Evolutionary conservation across 2,329 filamentous ascomycete species (phyloP), one percentile per base, ranked within the genome.

Genomic region (Colletotrichum musae): DNA sequence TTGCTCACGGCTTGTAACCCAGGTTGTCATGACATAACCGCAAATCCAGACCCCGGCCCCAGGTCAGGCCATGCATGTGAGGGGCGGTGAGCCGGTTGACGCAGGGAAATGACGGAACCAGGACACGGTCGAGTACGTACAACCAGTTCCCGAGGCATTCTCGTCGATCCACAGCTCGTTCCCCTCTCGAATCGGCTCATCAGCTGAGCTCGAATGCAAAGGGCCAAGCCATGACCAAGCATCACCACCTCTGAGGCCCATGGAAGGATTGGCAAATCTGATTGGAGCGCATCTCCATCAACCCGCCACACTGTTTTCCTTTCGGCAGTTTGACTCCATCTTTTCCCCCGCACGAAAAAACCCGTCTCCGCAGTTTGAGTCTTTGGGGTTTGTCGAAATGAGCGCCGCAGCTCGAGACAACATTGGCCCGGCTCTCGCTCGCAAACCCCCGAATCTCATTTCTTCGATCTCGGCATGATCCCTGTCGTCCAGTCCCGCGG

Each of bases 211-310:
- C 39, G 53, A 18, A 21, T 16, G 36, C 26, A 56, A 32, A 32
- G 3, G 21, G 48, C 15, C 32, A 26, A 26, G 61, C 48, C 58
- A 16, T 32, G 9, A 39, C 62, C 36, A 47, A 66, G 62, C 41
- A 18, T 39, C 47, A 18, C 21, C 13, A 57, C 39, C 28, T 39
- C n/a, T 32, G 28, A 9, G 28, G 9, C 28, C 28, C 28, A 32
- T 32, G 28, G 28, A 9, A 41, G 18, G 41, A 2, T 16, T 10
- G n/a, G 9, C 32, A 56, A 5, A 7, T 47, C 28, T 52, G 18
- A 69, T 69, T 69, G 62, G 67, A 26, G 67, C 67, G 67, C 67
- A 66, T 69, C 67, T 47, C 7, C 0, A 32, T 21, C 45, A 16
- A 10, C 62, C 51, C 56, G 43, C 48, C 56, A 50, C 50, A 50